Percentiles rank a stretch among this genome's conserved stretches.
phyloP scores from a whole-genome alignment of 306 rosid genomes.

The Inga leiocalycina region DNA sequence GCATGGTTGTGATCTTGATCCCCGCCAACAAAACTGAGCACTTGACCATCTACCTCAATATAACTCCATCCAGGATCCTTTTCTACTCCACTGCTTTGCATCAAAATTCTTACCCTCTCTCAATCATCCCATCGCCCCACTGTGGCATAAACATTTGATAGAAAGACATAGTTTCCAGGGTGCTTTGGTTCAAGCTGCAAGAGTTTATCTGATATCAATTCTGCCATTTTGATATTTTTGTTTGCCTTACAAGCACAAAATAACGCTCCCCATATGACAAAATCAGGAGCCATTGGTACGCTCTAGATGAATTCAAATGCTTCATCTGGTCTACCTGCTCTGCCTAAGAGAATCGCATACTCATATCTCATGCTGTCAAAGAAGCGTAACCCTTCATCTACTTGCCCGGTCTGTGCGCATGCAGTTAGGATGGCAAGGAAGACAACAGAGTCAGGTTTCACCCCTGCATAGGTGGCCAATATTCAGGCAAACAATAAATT shows the following conservation, averaged over 20 bases:
- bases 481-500: neutral
- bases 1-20: neutral
- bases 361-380: conserved; percentile 1
- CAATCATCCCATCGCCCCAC: conserved; percentile 13
- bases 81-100: conserved; percentile 2
- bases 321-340: conserved; percentile 13
- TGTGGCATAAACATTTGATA: neutral
- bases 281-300: conserved; percentile 10
- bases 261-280: conserved; percentile 6
- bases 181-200: conserved; percentile 22
- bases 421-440: conserved; percentile 21
- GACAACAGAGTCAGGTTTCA: neutral
- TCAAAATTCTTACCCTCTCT: conserved; percentile 14
- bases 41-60: conserved; percentile 17
- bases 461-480: neutral
- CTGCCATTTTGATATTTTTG: conserved; percentile 16
- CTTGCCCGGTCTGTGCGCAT: conserved; percentile 6
- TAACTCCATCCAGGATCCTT: conserved; percentile 7
- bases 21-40: conserved; percentile 4
- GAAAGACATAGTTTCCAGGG: conserved; percentile 4
- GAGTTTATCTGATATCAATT: conserved; percentile 4
- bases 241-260: conserved; percentile 13
- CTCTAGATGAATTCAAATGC: neutral
- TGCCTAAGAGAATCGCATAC: neutral
- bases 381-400: neutral